These are phyloP conservation scores for Verticillium klebahnii DNA, from an alignment of 2,329 filamentous ascomycete species.

Conservation along the genomic window DNA sequence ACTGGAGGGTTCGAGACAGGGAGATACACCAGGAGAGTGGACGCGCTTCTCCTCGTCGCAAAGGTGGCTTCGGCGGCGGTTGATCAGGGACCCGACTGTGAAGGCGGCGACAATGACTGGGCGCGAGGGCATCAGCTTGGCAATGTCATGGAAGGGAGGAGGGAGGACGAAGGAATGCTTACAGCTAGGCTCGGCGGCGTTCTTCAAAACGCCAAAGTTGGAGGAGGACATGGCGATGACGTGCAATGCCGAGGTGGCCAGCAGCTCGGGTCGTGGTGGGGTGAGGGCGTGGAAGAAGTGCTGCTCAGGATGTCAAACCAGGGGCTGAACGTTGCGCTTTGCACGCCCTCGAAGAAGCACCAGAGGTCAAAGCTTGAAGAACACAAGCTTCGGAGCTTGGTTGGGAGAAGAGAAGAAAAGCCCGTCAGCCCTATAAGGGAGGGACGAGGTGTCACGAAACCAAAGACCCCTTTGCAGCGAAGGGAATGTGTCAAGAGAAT, in stretches of 20 bases:
- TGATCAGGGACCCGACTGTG: constrained; percentile 12
- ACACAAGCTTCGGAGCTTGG: not conserved
- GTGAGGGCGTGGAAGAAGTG: not conserved
- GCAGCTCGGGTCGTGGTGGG: not conserved
- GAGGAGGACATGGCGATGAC: constrained; percentile 6
- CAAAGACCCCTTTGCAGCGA: not conserved
- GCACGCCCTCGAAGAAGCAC: too few relatives aligned
- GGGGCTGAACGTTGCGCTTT: too few relatives aligned
- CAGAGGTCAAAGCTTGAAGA: not conserved
- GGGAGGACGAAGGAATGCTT: not conserved
- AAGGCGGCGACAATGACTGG: constrained; percentile 11
- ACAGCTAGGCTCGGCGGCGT: constrained; percentile 11
- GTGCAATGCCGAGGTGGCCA: not conserved
- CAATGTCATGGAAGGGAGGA: not conserved
- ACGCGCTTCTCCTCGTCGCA: constrained; percentile 8
- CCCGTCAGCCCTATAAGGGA: not conserved
- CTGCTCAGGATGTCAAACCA: not conserved
- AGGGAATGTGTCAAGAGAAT: not conserved
- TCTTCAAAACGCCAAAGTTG: constrained; percentile 6
- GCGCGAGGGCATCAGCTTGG: too few relatives aligned
- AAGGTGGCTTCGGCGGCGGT: constrained; percentile 8
- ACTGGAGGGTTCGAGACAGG: constrained; percentile 9
- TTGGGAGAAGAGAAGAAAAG: not conserved
- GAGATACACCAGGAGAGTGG: not conserved
- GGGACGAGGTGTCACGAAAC: not conserved